These are phyloP conservation scores for Candida nonsorbophila DNA, from an alignment of 805 yeast species.

Conservation along the genomic window DNA sequence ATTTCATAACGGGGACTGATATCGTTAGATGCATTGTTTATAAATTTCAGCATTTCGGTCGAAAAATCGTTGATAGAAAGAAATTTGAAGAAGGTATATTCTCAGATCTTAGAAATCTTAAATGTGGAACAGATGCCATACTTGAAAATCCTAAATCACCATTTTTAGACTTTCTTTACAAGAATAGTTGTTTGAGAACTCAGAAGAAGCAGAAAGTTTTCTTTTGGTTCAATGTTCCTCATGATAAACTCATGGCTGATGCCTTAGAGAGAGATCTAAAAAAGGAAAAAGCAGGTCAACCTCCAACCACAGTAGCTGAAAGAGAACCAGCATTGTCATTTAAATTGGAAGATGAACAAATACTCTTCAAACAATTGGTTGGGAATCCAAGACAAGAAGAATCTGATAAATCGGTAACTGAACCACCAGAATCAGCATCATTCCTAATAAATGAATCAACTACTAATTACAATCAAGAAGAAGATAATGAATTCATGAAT, in stretches of 20 bases:
- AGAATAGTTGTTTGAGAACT: slow-evolving; percentile 83
- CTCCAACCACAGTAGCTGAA: slow-evolving; percentile 66
- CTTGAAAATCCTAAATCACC: slow-evolving; percentile 83
- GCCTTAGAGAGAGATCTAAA: slow-evolving; percentile 90
- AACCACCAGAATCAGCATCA: not conserved
- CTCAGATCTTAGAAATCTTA: slow-evolving; percentile 81
- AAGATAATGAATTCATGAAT: slow-evolving; percentile 10
- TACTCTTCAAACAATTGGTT: slow-evolving; percentile 52
- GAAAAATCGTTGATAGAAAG: slow-evolving; percentile 77
- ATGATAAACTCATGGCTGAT: slow-evolving; percentile 86
- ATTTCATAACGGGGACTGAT: slow-evolving; percentile 92
- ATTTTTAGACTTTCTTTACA: slow-evolving; percentile 77
- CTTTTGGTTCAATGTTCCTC: slow-evolving; percentile 95
- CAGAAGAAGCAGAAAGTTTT: slow-evolving; percentile 96
- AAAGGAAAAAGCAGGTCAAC: slow-evolving; percentile 58
- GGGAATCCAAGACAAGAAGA: slow-evolving; percentile 9
- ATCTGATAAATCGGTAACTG: not conserved
- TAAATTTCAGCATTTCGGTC: slow-evolving; percentile 84
- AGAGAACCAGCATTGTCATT: slow-evolving; percentile 80
- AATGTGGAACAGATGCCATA: slow-evolving; percentile 82
- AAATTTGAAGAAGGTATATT: slow-evolving; percentile 96
- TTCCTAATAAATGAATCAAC: slow-evolving; percentile 3
- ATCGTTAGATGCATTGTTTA: slow-evolving; percentile 88
- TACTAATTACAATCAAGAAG: slow-evolving; percentile 3
- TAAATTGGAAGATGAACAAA: slow-evolving; percentile 48